These are phyloP conservation scores for Dendrobium catenatum DNA, from an alignment of 106 monocot genomes.

Conservation along the genomic window DNA sequence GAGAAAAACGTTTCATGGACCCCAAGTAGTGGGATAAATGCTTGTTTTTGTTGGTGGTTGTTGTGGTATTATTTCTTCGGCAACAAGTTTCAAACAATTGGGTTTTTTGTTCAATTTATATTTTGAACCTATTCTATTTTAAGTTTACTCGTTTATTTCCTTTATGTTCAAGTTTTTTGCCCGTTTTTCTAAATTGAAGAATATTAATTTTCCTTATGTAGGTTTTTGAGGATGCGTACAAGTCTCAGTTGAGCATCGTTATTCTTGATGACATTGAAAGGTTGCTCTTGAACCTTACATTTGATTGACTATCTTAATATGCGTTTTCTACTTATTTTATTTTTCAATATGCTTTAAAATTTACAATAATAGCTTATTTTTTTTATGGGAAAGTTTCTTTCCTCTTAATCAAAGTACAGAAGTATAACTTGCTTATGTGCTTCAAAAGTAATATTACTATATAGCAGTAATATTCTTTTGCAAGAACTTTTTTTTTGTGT, in stretches of 20 bases:
- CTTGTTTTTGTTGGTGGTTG: too few species aligned
- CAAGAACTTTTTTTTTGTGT: too few species aligned
- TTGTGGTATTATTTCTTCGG: background rate
- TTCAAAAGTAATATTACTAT: too few species aligned
- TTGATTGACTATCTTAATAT: background rate
- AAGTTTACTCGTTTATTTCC: background rate
- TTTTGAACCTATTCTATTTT: background rate
- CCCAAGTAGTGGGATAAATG: too few species aligned
- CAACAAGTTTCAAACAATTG: background rate
- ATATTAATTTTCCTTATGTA: slow-evolving; percentile 15
- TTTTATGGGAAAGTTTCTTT: too few species aligned
- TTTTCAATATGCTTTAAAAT: too few species aligned
- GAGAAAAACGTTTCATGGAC: too few species aligned
- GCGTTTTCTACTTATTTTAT: too few species aligned
- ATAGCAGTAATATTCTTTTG: too few species aligned
- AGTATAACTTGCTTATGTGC: too few species aligned
- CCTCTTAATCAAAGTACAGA: too few species aligned
- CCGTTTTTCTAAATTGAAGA: background rate
- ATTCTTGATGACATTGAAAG: slow-evolving; percentile 99
- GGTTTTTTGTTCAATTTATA: background rate
- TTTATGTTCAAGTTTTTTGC: background rate
- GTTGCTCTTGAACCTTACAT: slow-evolving; percentile 22
- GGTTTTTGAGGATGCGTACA: slow-evolving; percentile 99
- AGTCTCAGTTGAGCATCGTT: slow-evolving; percentile 83
- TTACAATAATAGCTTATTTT: too few species aligned